Base-by-base conservation (phyloP, 2,329 filamentous ascomycete species). In the Nigrospora sphaerica region DNA sequence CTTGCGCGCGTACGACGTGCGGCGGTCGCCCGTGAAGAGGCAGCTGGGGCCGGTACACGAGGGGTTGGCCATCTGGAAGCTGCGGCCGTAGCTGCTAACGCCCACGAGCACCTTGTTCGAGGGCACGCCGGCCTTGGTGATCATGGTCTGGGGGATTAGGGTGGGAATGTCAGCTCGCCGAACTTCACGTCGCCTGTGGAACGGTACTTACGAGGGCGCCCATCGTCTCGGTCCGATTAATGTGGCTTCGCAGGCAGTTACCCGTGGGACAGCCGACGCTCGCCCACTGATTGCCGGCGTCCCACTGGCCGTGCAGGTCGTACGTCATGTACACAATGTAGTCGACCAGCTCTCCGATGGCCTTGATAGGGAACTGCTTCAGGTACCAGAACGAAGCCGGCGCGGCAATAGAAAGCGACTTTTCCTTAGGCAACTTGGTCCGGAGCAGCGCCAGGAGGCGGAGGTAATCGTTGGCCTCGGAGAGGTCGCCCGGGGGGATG, bases 111-210 rank as follows among this genome's bases (percentile, higher is more conserved):
- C 39, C 48, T 64, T 64, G 36, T 56, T 54, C 1, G 54, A 40
- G 2, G 57, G 52, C 0, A 69, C 66, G 5, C 64, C 65, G 1
- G 67, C 65, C 49, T 70, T 69, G 59, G 67, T 71, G 43, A 68
- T 59, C 61, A 70, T 69, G 17, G 59, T 49, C 1, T 23, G 19
- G 19, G 19, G 19, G 19, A 6, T 4, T 6, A 6, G 19, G 19
- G n/a, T n/a, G n/a, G n/a, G 19, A 6, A 4, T 23, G 19, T 23
- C 19, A 23, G 19, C 19, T 23, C 19, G 19, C 19, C 4, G 19
- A 6, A 6, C 19, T 23, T 6, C 19, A 6, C 19, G 19, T 23
- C 19, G 19, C 19, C 19, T 23, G 19, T 23, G 19, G 19, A 23
- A 23, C 19, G 19, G 19, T 6, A 23, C 19, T 23, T 23, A 23